A percentile compares a stretch with the other conserved stretches of the same genome.
Evolutionary conservation across 768 basidiomycete species (phyloP).

Genomic region (Agrocybe pediades): DNA sequence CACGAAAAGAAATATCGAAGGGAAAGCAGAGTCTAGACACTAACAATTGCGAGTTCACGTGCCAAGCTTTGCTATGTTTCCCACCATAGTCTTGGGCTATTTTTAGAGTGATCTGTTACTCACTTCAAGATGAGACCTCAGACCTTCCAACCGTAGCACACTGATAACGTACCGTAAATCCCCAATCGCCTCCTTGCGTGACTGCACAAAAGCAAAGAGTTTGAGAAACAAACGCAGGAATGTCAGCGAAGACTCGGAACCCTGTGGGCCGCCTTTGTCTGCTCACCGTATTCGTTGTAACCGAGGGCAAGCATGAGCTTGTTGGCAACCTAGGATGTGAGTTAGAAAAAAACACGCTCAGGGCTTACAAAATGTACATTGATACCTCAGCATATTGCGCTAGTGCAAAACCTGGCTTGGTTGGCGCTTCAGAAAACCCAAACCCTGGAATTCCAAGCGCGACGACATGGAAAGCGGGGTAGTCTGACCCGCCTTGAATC

Average conservation of each 20-base stretch:
- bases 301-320: slow-evolving; percentile 52
- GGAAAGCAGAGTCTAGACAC: not conserved
- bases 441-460: slow-evolving; percentile 58
- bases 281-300: slow-evolving; percentile 47
- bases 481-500: not conserved
- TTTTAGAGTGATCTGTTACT: not conserved
- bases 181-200: slow-evolving; percentile 52
- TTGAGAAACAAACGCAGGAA: not conserved
- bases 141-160: too few species aligned
- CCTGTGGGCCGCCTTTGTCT: too few species aligned
- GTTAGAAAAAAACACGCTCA: slow-evolving; percentile 49
- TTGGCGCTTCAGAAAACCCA: slow-evolving; percentile 59
- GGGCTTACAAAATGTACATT: slow-evolving; percentile 25
- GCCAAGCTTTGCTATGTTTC: slow-evolving; percentile 49
- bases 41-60: slow-evolving; percentile 44
- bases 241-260: too few species aligned
- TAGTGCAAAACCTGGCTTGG: slow-evolving; percentile 47
- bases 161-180: slow-evolving; percentile 30
- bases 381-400: slow-evolving; percentile 53
- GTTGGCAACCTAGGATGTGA: slow-evolving; percentile 20
- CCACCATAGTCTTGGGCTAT: slow-evolving; percentile 20
- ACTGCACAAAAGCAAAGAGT: slow-evolving; percentile 22
- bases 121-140: not conserved
- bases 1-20: not conserved
- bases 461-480: slow-evolving; percentile 36